phyloP scores from a whole-genome alignment of 2,329 filamentous ascomycete species.

The Tolypocladium ovalisporum region DNA sequence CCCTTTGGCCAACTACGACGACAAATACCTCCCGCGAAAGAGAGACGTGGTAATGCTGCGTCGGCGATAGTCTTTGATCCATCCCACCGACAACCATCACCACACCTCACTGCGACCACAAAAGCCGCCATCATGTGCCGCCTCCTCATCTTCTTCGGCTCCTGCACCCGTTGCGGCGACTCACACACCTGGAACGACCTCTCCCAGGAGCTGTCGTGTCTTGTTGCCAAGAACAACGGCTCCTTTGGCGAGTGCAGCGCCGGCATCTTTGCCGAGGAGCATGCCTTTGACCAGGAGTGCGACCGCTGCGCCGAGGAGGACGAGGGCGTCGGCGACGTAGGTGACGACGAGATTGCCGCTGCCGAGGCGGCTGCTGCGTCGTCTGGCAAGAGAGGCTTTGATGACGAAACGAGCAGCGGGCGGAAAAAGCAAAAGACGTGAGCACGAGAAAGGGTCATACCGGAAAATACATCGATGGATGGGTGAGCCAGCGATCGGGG shows the following conservation, averaged over 20 bases:
- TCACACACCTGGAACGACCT: constrained; percentile 32
- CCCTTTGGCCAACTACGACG: not conserved
- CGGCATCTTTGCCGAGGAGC: constrained; percentile 30
- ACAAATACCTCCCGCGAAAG: no score
- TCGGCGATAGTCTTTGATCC: not conserved
- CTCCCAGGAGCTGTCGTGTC: constrained; percentile 33
- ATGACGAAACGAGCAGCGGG: constrained; percentile 7
- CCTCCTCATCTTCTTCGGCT: constrained; percentile 30
- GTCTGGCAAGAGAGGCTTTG: constrained; percentile 7
- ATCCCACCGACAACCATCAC: not conserved
- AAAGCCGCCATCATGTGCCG: constrained; percentile 29
- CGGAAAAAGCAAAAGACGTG: constrained; percentile 21
- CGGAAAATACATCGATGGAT: no score
- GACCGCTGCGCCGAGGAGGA: constrained; percentile 29
- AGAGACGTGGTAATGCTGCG: not conserved
- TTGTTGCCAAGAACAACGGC: constrained; percentile 37
- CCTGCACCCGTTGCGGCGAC: constrained; percentile 30
- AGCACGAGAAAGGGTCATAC: constrained; percentile 3
- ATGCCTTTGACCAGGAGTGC: constrained; percentile 37
- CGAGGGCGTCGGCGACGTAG: constrained; percentile 30
- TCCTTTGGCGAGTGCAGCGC: constrained; percentile 30
- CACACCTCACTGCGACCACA: not conserved
- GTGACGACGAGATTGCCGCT: constrained; percentile 13
- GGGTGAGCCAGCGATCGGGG: not conserved
- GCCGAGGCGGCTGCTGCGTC: not conserved